Evolutionary conservation across 1,139 yeast species (phyloP), one percentile per base, ranked within the genome.

Genomic region (Candida sanyaensis): DNA sequence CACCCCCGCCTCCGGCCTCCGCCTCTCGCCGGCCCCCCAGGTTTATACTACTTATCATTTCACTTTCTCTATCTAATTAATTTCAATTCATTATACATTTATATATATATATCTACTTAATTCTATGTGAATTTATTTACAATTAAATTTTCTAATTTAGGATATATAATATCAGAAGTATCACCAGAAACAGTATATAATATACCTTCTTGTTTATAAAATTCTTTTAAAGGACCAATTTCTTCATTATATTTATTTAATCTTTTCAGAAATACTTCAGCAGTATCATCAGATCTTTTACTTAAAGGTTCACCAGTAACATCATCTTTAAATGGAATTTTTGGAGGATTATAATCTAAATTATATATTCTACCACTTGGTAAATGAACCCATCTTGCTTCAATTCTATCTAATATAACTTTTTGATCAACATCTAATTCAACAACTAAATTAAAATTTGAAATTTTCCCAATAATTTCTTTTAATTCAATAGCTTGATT

Each of bases 291-390:
- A 0, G 83, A 76, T 48, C 98, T 77, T 65, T 90, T 88, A 30
- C 79, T 68, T 49, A 92, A 71, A 1, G 89, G 85, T 60, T 92
- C 97, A 0, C 97, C 97, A 0, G 98, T 92, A 2, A 90, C 61
- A 62, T 92, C 97, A 62, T 92, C 98, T 51, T 69, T 77, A 44
- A 89, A 95, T 0, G 91, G 83, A 1, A 77, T 78, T 56, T 85
- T 86, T 2, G 98, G 98, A 3, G 97, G 97, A 58, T 88, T 90
- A 66, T 89, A 92, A 50, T 89, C 85, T 53, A 88, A 64, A 61
- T 88, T 92, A 64, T 92, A 92, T 1, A 91, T 86, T 53, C 97
- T 72, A 0, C 97, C 97, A 50, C 96, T 87, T 0, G 88, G 83
- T 9, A 77, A 63, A 66, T 92, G 97, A 32, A 90, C 87, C 86